A percentile compares a stretch with the other conserved stretches of the same genome.
phyloP scores from a whole-genome alignment of 2,329 filamentous ascomycete genomes.

The Rhinocladiella similis region DNA sequence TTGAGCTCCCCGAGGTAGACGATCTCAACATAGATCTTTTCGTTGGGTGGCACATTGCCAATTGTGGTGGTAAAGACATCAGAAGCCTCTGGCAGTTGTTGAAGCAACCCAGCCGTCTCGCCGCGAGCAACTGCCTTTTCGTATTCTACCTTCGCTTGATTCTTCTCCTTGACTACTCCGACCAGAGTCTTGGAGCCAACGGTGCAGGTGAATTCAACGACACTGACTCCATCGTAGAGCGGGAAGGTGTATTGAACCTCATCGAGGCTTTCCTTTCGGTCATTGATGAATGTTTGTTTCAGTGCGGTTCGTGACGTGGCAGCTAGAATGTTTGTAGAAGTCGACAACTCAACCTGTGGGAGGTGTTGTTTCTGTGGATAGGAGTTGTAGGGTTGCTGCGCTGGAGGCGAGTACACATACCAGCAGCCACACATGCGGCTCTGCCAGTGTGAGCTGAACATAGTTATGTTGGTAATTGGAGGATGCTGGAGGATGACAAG shows the following conservation, averaged over 20 bases:
- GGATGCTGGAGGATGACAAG: neutral
- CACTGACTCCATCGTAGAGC: constrained; percentile 69
- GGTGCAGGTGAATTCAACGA: constrained; percentile 66
- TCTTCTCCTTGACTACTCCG: constrained; percentile 67
- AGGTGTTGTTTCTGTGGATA: constrained; percentile 49
- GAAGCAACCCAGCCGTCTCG: constrained; percentile 64
- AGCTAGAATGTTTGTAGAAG: constrained; percentile 62
- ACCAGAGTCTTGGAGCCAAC: constrained; percentile 57
- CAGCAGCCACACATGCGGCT: neutral
- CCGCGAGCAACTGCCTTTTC: constrained; percentile 58
- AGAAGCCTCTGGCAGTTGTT: constrained; percentile 59
- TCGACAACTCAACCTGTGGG: constrained; percentile 58
- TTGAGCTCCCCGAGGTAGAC: constrained; percentile 70
- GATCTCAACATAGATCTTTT: constrained; percentile 61
- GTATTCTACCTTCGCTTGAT: constrained; percentile 61
- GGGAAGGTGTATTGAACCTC: constrained; percentile 69
- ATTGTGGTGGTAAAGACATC: constrained; percentile 70
- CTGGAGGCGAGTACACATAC: neutral
- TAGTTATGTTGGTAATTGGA: neutral
- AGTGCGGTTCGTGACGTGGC: constrained; percentile 54
- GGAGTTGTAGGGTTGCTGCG: neutral
- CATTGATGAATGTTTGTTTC: constrained; percentile 63
- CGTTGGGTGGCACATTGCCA: constrained; percentile 64
- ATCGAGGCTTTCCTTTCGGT: constrained; percentile 43
- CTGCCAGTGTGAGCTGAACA: neutral